These are phyloP conservation scores for Stagonosporopsis rhizophila DNA, from an alignment of 2,329 filamentous ascomycete genomes.

Conservation along the genomic window DNA sequence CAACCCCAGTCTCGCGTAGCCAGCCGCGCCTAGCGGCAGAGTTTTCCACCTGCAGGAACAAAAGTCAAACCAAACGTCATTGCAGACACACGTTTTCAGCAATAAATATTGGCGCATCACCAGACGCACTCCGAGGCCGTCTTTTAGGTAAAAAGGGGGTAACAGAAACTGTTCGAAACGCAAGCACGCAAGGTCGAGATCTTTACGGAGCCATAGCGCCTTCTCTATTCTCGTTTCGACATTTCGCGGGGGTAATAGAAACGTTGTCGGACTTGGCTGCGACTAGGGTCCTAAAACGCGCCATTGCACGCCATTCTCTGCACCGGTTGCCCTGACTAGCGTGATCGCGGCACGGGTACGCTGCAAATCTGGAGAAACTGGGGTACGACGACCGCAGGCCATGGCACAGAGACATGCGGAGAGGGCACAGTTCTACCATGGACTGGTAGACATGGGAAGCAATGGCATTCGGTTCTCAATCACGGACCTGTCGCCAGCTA, in stretches of 20 bases:
- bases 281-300: slow-evolving; percentile 24
- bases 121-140: slow-evolving; percentile 20
- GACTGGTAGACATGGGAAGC: slow-evolving; percentile 55
- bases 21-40: slow-evolving; percentile 23
- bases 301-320: slow-evolving; percentile 32
- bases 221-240: slow-evolving; percentile 23
- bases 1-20: slow-evolving; percentile 18
- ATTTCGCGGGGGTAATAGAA: slow-evolving; percentile 32
- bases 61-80: slow-evolving; percentile 27
- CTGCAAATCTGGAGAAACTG: slow-evolving; percentile 25
- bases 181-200: slow-evolving; percentile 21
- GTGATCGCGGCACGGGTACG: slow-evolving; percentile 18
- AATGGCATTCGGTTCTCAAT: slow-evolving; percentile 95
- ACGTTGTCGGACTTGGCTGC: slow-evolving; percentile 22
- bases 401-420: slow-evolving; percentile 21
- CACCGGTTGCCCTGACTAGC: slow-evolving; percentile 23
- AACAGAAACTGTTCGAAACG: slow-evolving; percentile 34
- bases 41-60: slow-evolving; percentile 24
- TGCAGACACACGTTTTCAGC: slow-evolving; percentile 18
- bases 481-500: slow-evolving; percentile 75
- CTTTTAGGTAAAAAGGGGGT: slow-evolving; percentile 42
- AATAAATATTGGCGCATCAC: slow-evolving; percentile 31
- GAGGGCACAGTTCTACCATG: slow-evolving; percentile 37
- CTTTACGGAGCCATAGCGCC: slow-evolving; percentile 25
- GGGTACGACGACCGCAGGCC: slow-evolving; percentile 12